Percentiles rank a stretch among this genome's conserved stretches.
Conservation (phyloP, 208 protist species). For the Trypanosoma platydactyli region DNA sequence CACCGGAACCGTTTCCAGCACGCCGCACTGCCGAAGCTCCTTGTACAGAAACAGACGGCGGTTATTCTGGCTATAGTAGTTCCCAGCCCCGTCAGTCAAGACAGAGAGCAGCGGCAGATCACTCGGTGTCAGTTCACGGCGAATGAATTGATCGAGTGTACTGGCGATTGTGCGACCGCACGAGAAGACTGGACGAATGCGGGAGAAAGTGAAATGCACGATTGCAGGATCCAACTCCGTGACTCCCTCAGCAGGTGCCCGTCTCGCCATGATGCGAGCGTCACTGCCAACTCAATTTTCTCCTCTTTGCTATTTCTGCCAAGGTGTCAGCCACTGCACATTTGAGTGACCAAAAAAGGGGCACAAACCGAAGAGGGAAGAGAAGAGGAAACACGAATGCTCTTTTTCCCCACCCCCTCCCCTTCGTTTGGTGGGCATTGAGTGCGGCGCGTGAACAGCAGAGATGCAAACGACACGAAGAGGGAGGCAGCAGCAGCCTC, state of each 20-base stretch:
- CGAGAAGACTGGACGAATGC: slow-evolving; percentile 77
- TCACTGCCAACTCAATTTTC: background rate
- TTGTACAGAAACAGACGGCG: slow-evolving; percentile 86
- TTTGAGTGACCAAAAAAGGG: background rate
- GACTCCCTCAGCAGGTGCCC: slow-evolving; percentile 26
- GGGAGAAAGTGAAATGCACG: slow-evolving; percentile 89
- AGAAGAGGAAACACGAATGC: no score
- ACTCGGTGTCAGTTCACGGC: slow-evolving; percentile 39
- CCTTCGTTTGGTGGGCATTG: no score
- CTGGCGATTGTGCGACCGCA: slow-evolving; percentile 80
- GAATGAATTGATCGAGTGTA: slow-evolving; percentile 66
- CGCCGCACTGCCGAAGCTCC: slow-evolving; percentile 44
- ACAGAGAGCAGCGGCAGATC: slow-evolving; percentile 80
- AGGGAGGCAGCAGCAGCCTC: no score
- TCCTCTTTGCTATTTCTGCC: background rate
- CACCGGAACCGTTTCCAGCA: slow-evolving; percentile 55
- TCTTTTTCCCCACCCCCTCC: no score
- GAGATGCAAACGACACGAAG: no score
- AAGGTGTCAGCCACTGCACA: background rate
- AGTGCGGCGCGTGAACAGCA: no score
- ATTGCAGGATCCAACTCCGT: slow-evolving; percentile 50
- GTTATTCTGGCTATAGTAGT: slow-evolving; percentile 88
- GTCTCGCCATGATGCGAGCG: background rate
- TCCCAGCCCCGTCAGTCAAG: slow-evolving; percentile 41
- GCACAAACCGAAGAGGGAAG: background rate